A percentile compares a stretch with the other conserved stretches of the same genome.
Evolutionary conservation across 768 basidiomycete species (phyloP).

Genomic region (Auricularia cornea): DNA sequence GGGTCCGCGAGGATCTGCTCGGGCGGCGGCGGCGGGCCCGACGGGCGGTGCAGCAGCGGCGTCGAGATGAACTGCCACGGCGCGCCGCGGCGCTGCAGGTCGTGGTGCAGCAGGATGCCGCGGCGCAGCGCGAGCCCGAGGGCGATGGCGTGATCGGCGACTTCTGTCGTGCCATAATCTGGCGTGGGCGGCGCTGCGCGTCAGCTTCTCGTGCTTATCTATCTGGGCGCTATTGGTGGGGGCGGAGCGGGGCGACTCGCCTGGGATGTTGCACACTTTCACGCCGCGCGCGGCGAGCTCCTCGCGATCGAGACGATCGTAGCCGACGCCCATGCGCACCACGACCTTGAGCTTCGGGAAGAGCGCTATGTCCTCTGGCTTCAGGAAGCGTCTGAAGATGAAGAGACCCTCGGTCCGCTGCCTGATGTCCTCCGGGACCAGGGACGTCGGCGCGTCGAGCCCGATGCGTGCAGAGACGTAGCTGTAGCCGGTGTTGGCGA

Average conservation of each 20-base stretch:
- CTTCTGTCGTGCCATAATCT: slow-evolving; percentile 15
- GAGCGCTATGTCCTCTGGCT: slow-evolving; percentile 4
- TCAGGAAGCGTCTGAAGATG: slow-evolving; percentile 9
- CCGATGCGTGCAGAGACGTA: neutral
- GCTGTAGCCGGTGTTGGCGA: neutral
- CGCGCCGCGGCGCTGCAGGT: slow-evolving; percentile 8
- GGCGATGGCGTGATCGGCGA: slow-evolving; percentile 16
- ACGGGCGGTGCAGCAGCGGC: slow-evolving; percentile 10
- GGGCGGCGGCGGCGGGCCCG: neutral
- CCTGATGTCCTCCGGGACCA: slow-evolving; percentile 1
- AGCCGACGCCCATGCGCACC: slow-evolving; percentile 12
- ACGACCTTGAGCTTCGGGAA: slow-evolving; percentile 14
- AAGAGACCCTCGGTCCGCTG: slow-evolving; percentile 10
- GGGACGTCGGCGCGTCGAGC: neutral
- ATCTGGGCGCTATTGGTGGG: neutral
- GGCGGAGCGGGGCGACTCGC: neutral
- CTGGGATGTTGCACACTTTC: slow-evolving; percentile 15
- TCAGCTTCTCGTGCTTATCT: too few relatives aligned
- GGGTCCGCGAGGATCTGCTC: neutral
- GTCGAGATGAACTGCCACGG: slow-evolving; percentile 7
- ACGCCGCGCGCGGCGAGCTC: slow-evolving; percentile 9
- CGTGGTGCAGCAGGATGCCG: slow-evolving; percentile 14
- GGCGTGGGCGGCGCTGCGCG: too few relatives aligned
- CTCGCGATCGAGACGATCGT: slow-evolving; percentile 12
- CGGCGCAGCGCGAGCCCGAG: slow-evolving; percentile 13